Evolutionary conservation across 768 basidiomycete species (phyloP).

Genomic region (Boletus patriciae): DNA sequence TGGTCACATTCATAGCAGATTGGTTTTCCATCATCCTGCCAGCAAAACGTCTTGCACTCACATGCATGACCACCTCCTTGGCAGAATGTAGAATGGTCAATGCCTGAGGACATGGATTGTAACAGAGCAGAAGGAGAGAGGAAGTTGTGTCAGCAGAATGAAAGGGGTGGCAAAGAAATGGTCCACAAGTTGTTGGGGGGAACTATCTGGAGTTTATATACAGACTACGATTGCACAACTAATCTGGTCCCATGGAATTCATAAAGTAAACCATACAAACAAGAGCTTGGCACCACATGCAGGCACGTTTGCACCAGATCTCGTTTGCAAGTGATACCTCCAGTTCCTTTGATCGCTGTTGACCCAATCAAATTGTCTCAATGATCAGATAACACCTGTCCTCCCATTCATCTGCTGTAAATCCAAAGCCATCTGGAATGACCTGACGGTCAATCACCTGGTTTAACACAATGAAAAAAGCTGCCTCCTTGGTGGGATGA

Average conservation of each 20-base stretch:
- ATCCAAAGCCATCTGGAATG: conserved; percentile 12
- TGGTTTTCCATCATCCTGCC: neutral
- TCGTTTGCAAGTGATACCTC: neutral
- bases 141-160: too few species aligned
- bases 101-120: too few species aligned
- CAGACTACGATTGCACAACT: neutral
- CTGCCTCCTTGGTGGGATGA: neutral
- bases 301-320: conserved; percentile 12
- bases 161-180: too few species aligned
- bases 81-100: neutral
- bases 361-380: conserved; percentile 10
- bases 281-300: conserved; percentile 16
- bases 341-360: neutral
- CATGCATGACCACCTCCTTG: neutral
- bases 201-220: neutral
- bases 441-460: neutral
- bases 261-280: neutral
- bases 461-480: neutral
- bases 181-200: neutral
- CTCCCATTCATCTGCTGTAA: conserved; percentile 19
- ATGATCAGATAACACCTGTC: conserved; percentile 1
- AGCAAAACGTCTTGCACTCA: neutral
- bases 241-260: neutral
- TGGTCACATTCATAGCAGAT: neutral
- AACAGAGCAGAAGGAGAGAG: too few species aligned